Conservation (phyloP, 2,329 filamentous ascomycete species). For the Trichoderma gracile region DNA sequence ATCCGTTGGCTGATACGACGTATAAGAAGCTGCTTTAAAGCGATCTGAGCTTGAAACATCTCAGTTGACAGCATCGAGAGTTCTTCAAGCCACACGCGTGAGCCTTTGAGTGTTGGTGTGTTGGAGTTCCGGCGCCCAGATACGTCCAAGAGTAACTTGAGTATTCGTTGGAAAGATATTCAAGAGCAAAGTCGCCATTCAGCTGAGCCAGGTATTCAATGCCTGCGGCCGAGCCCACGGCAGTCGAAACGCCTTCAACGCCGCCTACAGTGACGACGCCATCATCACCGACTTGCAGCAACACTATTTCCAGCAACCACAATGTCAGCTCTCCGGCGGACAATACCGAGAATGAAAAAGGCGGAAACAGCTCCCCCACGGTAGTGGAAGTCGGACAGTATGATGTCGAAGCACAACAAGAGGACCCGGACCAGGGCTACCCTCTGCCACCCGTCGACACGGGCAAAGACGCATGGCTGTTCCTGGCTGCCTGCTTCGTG, state of each 20-base stretch:
- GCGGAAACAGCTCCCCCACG: not conserved
- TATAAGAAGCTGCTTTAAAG: not conserved
- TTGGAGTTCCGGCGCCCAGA: not conserved
- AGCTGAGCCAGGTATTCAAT: not conserved
- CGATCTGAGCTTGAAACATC: not conserved
- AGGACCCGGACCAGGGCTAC: slow-evolving; percentile 25
- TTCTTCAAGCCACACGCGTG: not conserved
- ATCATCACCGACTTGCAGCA: no score
- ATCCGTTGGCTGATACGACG: not conserved
- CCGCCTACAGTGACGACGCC: not conserved
- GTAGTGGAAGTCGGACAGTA: not conserved
- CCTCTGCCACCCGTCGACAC: slow-evolving; percentile 36
- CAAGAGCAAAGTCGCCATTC: not conserved
- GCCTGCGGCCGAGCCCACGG: slow-evolving; percentile 11
- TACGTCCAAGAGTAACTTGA: no score
- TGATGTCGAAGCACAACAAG: slow-evolving; percentile 2
- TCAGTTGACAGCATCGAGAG: not conserved
- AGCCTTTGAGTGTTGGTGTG: not conserved
- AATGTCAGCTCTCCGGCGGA: not conserved
- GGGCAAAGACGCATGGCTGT: slow-evolving; percentile 41
- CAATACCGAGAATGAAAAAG: not conserved
- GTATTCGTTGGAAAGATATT: not conserved
- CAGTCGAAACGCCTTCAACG: not conserved
- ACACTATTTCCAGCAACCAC: not conserved
- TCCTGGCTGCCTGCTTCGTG: slow-evolving; percentile 37